Evolutionary conservation across 1,139 yeast species (phyloP), one percentile per base, ranked within the genome.

Genomic region (Suzukiozyma palmioleophila): DNA sequence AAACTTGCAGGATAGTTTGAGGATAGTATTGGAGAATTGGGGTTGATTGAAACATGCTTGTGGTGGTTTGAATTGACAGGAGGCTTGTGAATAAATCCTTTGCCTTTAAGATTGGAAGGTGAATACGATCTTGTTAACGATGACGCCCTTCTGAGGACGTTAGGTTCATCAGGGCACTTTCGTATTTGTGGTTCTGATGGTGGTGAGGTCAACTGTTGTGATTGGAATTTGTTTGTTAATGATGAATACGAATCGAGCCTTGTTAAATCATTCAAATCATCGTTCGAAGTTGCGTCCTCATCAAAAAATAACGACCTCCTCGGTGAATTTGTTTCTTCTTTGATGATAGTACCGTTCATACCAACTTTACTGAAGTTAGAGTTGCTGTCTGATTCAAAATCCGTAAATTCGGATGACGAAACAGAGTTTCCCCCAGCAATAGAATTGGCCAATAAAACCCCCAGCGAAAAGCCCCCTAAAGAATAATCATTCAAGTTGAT

Each of bases 31-130:
- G 31, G 31, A 8, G 31, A 28, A 12, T 14, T 13, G 12, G 16
- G 9, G 7, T n/a, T 12, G 16, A 8, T 28, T 11, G 28, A 6
- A 12, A 28, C 16, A 13, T 28, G 31, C 14, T 28, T 28, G 14
- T 28, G 16, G 16, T 28, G 31, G 14, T 14, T 28, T 9, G 31
- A 3, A 28, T 13, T 28, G 10, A 28, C 31, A 3, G 31, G 45
- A 7, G 68, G 65, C 47, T 66, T 66, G 39, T 56, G 62, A 22
- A 66, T 52, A 47, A 64, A 66, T 2, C 68, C 67, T 27, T 49
- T 44, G 35, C 45, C 51, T 42, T 59, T 64, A 35, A 54, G 53
- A 36, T n/a, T 24, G 34, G 46, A 50, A 43, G 42, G 41, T 27
- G 45, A 33, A 12, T 38, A 31, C 21, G 35, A 37, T 27, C 36